Conservation (phyloP, 2,329 filamentous ascomycete genomes). For the Exophiala aquamarina region DNA sequence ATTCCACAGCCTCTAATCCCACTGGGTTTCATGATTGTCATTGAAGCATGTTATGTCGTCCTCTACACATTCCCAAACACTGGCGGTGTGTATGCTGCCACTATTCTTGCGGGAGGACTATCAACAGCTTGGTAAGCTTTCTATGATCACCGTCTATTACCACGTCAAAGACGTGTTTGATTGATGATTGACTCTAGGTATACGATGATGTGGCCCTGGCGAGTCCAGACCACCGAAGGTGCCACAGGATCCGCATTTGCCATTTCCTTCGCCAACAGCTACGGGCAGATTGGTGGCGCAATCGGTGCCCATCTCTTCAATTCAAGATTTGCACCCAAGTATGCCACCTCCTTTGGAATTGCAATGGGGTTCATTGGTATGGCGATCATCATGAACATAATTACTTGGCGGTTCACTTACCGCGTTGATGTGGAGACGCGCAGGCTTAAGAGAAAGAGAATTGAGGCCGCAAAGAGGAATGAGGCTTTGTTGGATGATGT, state of each 20-base stretch:
- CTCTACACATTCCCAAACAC: constrained; percentile 47
- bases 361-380: constrained; percentile 47
- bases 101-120: constrained; percentile 45
- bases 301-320: constrained; percentile 50
- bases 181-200: too few relatives aligned
- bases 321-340: constrained; percentile 45
- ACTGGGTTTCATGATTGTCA: constrained; percentile 43
- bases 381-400: constrained; percentile 42
- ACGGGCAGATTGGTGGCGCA: constrained; percentile 51
- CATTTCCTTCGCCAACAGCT: constrained; percentile 52
- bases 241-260: constrained; percentile 52
- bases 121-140: constrained; percentile 31
- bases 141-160: too few relatives aligned
- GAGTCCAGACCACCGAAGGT: constrained; percentile 48
- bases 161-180: too few relatives aligned
- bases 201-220: constrained; percentile 55
- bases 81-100: constrained; percentile 50
- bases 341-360: constrained; percentile 43
- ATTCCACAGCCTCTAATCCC: constrained; percentile 48
- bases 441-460: constrained; percentile 42
- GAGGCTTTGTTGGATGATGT: constrained; percentile 48
- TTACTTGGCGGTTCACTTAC: constrained; percentile 45
- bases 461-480: constrained; percentile 42
- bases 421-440: constrained; percentile 44
- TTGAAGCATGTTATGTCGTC: constrained; percentile 48